phyloP scores from a whole-genome alignment of 2,329 filamentous ascomycete genomes.

The Penicillium frequentans region DNA sequence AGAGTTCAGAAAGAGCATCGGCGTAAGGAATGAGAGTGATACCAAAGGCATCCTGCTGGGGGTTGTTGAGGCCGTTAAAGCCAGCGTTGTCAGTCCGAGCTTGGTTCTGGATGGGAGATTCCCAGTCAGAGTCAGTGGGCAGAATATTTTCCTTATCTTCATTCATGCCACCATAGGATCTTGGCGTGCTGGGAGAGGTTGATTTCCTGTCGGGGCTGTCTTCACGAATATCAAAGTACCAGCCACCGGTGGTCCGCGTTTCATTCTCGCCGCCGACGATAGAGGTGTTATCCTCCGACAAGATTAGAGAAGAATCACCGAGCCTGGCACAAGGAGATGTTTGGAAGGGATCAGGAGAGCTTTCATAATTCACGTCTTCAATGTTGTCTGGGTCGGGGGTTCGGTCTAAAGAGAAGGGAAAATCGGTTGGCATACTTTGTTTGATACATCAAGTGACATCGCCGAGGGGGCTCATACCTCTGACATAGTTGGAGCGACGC shows the following conservation, averaged over 20 bases:
- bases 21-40: background rate
- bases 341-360: too few relatives aligned
- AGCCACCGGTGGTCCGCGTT: background rate
- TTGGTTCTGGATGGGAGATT: background rate
- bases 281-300: background rate
- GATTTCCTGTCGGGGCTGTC: background rate
- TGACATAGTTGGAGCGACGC: background rate
- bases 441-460: background rate
- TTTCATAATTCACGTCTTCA: background rate
- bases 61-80: background rate
- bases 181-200: background rate
- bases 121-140: background rate
- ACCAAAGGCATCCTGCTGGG: background rate
- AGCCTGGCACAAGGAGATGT: background rate
- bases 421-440: background rate
- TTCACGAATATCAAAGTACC: constrained; percentile 6
- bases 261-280: background rate
- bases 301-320: background rate
- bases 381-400: background rate
- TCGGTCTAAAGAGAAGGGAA: background rate
- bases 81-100: background rate
- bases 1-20: background rate
- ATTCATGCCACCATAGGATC: background rate
- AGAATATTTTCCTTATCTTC: constrained; percentile 9
- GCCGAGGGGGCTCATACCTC: background rate